phyloP scores from a whole-genome alignment of 2,329 filamentous ascomycete genomes.

The Ceratocystis colombiana region DNA sequence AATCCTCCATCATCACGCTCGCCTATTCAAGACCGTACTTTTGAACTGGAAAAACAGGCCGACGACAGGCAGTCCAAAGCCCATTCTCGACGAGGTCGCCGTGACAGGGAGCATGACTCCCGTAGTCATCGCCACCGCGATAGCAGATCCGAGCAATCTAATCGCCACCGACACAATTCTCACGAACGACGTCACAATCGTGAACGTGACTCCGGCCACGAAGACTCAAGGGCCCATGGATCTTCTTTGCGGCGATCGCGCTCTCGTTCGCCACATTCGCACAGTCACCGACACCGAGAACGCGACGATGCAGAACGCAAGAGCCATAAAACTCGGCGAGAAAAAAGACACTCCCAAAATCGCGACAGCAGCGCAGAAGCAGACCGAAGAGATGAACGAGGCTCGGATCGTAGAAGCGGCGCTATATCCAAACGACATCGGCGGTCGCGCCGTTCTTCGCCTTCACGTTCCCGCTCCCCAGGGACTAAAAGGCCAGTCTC shows the following conservation, averaged over 20 bases:
- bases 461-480: background rate
- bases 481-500: background rate
- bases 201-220: background rate
- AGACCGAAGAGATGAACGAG: background rate
- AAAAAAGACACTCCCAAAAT: background rate
- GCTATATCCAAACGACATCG: background rate
- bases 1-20: background rate
- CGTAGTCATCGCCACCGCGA: background rate
- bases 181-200: background rate
- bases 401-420: background rate
- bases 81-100: background rate
- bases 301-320: background rate
- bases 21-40: background rate
- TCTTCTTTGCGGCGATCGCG: background rate
- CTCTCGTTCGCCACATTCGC: constrained; percentile 9
- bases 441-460: background rate
- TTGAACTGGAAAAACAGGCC: background rate
- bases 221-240: background rate
- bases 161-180: constrained; percentile 16
- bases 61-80: background rate
- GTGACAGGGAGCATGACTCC: background rate
- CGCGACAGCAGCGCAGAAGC: background rate
- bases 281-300: constrained; percentile 1
- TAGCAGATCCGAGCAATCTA: constrained; percentile 10
- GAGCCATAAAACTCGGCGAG: background rate